Evolutionary conservation across 2,329 filamentous ascomycete species (phyloP).

Genomic region (Aspergillus carbonarius): DNA sequence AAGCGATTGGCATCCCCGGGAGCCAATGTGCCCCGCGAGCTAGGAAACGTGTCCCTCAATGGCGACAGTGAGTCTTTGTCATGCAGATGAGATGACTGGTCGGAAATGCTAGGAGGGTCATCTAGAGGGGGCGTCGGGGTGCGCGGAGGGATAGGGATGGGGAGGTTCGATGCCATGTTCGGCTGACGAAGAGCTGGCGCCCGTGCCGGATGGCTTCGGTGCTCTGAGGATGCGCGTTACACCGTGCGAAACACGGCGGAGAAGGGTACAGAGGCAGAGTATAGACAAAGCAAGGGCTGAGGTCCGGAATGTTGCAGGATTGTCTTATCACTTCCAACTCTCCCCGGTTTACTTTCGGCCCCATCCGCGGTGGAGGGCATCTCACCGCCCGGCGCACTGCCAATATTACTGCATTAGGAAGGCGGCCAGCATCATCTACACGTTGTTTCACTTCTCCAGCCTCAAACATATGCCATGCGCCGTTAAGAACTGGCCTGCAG

Average conservation of each 20-base stretch:
- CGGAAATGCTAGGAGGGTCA: slow-evolving; percentile 34
- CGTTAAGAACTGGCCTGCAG: no score
- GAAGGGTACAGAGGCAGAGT: not conserved
- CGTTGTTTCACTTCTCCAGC: no score
- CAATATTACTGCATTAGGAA: not conserved
- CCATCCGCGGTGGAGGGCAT: not conserved
- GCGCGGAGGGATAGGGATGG: slow-evolving; percentile 60
- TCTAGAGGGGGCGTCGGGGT: slow-evolving; percentile 65
- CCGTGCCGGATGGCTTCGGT: slow-evolving; percentile 2
- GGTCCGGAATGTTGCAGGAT: not conserved
- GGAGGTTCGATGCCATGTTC: slow-evolving; percentile 59
- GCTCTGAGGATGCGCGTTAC: not conserved
- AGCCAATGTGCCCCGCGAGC: slow-evolving; percentile 26
- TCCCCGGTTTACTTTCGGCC: not conserved
- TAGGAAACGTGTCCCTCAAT: slow-evolving; percentile 38
- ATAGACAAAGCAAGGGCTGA: not conserved
- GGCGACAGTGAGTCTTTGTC: slow-evolving; percentile 52
- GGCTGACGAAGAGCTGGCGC: slow-evolving; percentile 1
- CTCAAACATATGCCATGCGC: no score
- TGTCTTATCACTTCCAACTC: not conserved
- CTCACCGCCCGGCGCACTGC: not conserved
- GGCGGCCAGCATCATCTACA: no score
- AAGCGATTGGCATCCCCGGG: slow-evolving; percentile 25
- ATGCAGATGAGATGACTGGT: slow-evolving; percentile 26
- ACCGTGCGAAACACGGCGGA: not conserved